Base-by-base conservation (phyloP, 2,329 filamentous ascomycete genomes). In the Phoma sp. region DNA sequence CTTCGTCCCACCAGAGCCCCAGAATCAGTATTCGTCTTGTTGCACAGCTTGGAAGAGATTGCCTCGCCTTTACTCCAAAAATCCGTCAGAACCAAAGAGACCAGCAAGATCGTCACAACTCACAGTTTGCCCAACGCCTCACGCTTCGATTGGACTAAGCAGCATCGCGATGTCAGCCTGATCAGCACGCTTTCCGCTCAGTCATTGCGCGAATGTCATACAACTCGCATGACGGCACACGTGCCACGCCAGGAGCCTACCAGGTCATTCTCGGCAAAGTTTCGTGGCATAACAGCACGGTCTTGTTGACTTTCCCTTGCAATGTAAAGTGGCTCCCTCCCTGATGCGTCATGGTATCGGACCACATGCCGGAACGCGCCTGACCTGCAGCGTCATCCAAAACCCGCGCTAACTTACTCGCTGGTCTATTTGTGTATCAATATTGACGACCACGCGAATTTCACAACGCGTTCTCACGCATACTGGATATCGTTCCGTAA, bases 381-480 rank as follows among this genome's bases (percentile, higher is more conserved):
- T 59, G 56, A 58, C 59, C 52, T 57, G 57, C 56, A 57, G 47
- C 52, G 49, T 53, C 44, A 50, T 45, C 51, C 44, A 50, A 38
- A 37, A 40, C 29, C 23, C 22, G 27, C 37, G 47, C 47, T 38
- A 59, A 24, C 32, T 52, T 27, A 51, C 52, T 44, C 55, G 48
- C 55, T 51, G 52, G 45, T 45, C 18, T 32, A 25, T 10, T 27
- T 14, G 11, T 11, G n/a, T 24, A 25, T 29, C 39, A 30, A 48
- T 48, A 14, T 39, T n/a, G 32, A n/a, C 32, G 2, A n/a, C 13
- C 10, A 7, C 9, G 6, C 27, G 9, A 29, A 29, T 29, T 29
- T 29, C 6, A 29, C 27, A 29, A 2, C 6, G 9, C 27, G 9
- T 18, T 18, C 18, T 29, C 27, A 29, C 6, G 27, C 27, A 29